A percentile compares a stretch with the other conserved stretches of the same genome.
Evolutionary conservation across 768 basidiomycete species (phyloP).

Genomic region (Phanerochaete carnosa): DNA sequence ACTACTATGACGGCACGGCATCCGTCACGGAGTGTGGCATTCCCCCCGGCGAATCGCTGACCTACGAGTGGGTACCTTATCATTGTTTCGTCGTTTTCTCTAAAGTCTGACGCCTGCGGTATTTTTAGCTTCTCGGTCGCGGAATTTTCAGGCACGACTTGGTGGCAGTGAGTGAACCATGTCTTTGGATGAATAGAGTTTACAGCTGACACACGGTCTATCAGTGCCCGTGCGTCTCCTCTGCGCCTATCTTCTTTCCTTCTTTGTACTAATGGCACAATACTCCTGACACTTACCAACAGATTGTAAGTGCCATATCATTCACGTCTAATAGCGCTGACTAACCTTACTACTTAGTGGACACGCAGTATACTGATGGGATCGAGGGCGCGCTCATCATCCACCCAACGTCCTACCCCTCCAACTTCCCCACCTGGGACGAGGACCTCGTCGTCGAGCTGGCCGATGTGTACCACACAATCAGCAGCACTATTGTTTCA

Average conservation of each 20-base stretch:
- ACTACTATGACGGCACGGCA: constrained; percentile 45
- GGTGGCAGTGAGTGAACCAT: constrained; percentile 40
- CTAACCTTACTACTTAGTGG: constrained; percentile 10
- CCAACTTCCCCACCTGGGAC: constrained; percentile 34
- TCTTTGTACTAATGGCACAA: too few relatives aligned
- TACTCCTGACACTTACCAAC: background rate
- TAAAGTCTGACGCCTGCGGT: background rate
- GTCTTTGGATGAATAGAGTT: background rate
- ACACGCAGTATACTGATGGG: constrained; percentile 44
- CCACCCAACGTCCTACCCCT: constrained; percentile 32
- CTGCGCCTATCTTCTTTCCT: background rate
- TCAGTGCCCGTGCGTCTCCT: background rate
- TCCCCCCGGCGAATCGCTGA: constrained; percentile 45
- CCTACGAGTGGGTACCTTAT: constrained; percentile 26
- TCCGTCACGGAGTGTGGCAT: constrained; percentile 52
- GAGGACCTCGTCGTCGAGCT: constrained; percentile 38
- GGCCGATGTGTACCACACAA: constrained; percentile 31
- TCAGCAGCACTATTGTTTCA: constrained; percentile 22
- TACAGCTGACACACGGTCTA: background rate
- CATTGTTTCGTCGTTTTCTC: background rate
- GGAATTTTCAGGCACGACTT: constrained; percentile 42
- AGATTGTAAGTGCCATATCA: background rate
- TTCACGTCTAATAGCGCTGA: constrained; percentile 4
- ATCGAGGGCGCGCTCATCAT: constrained; percentile 46
- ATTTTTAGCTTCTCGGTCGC: constrained; percentile 37